Base-by-base conservation (phyloP, 2,329 filamentous ascomycete genomes). In the Rhinocladiella similis region DNA sequence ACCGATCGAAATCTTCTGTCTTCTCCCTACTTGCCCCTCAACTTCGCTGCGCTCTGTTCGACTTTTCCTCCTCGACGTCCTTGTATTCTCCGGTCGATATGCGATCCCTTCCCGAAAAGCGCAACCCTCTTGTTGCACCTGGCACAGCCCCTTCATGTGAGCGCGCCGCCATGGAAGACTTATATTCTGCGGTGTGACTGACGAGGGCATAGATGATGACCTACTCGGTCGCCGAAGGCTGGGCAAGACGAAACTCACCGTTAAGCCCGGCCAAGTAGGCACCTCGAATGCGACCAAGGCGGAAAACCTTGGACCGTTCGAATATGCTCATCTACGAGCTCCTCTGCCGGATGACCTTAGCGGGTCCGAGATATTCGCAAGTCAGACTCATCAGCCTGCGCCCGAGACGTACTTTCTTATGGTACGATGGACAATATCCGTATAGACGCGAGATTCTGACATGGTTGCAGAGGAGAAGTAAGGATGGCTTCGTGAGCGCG, bases 371-470 rank as follows among this genome's bases (percentile, higher is more conserved):
- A 95, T 99, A 68, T 97, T 97, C 79, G 88, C 90, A 68, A 87
- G 86, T 57, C 86, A 86, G 70, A 73, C 75, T 9, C 77, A 81
- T 53, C 72, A 79, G 59, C 73, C 79, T 61, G 82, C 79, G 58
- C 93, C 94, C 4, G 91, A 91, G 71, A 94, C 90, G 65, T 99
- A 99, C 76, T 99, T 97, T 73, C 78, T 99, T 66, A 99, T 99
- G 84, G 84, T 86, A 78, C 73, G 80, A 42, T 33, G 16, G 43
- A 35, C 39, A 35, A 27, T 25, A 27, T 9, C 18, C 18, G 48
- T 7, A n/a, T 29, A 19, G 16, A 29, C 41, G 13, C 49, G 50
- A 48, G 41, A 39, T 35, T 58, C 56, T 62, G 53, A 58, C 58
- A 19, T 38, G 39, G 29, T 48, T 48, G 63, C 63, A 80, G 84